phyloP scores from a whole-genome alignment of 208 protist species.

The Zelonia costaricensis region DNA sequence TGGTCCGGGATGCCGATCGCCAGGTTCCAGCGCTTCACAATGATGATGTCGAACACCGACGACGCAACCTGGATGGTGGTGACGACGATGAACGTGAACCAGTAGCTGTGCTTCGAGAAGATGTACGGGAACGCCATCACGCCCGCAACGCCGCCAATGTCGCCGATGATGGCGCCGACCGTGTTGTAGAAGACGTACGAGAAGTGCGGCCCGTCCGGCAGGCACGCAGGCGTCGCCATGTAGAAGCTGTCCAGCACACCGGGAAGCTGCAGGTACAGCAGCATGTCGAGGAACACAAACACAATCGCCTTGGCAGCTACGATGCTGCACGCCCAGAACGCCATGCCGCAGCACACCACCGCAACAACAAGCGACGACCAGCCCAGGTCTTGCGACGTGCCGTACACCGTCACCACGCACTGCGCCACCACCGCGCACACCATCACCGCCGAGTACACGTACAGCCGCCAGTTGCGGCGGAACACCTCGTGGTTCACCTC shows the following conservation, averaged over 20 bases:
- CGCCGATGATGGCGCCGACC: slow-evolving; percentile 33
- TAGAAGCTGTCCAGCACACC: slow-evolving; percentile 56
- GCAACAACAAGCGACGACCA: slow-evolving; percentile 15
- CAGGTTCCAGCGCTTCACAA: too few species aligned
- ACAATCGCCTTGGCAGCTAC: slow-evolving; percentile 31
- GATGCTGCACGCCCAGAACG: slow-evolving; percentile 19
- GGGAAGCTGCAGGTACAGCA: slow-evolving; percentile 52
- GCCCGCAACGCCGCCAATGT: slow-evolving; percentile 40
- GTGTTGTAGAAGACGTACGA: slow-evolving; percentile 57
- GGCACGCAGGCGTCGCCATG: slow-evolving; percentile 31
- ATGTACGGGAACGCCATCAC: slow-evolving; percentile 51
- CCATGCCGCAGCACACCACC: slow-evolving; percentile 5
- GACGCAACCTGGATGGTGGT: slow-evolving; percentile 40
- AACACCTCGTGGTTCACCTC: slow-evolving; percentile 59
- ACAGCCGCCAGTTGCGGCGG: slow-evolving; percentile 39
- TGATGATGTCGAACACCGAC: too few species aligned
- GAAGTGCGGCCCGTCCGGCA: slow-evolving; percentile 60
- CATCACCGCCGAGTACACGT: slow-evolving; percentile 53
- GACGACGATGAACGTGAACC: slow-evolving; percentile 52
- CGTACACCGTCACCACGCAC: slow-evolving; percentile 31
- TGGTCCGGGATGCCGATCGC: too few species aligned
- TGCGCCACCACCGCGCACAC: slow-evolving; percentile 35
- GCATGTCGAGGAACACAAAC: slow-evolving; percentile 41
- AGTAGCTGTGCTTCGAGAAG: slow-evolving; percentile 55
- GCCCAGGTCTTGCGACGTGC: slow-evolving; percentile 5